Percentiles rank a stretch among this genome's conserved stretches.
Conservation (phyloP, 2,329 filamentous ascomycete species). For the Cladophialophora carrionii region DNA sequence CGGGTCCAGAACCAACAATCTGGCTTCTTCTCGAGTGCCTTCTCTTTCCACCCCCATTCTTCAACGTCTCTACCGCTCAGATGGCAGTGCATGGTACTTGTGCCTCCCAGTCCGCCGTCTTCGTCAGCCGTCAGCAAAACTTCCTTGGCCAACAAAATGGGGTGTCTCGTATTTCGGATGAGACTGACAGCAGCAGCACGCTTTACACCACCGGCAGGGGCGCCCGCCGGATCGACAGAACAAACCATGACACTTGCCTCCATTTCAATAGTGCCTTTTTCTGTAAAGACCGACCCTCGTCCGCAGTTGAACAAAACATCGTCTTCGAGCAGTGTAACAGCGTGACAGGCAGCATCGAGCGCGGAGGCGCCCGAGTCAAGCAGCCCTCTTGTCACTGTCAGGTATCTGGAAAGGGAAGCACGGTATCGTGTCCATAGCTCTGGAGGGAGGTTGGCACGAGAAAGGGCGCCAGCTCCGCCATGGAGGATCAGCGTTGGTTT, state of each 20-base stretch:
- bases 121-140: slow-evolving; percentile 71
- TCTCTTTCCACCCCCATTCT: slow-evolving; percentile 59
- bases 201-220: slow-evolving; percentile 56
- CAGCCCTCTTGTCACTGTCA: slow-evolving; percentile 52
- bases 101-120: slow-evolving; percentile 46
- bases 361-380: slow-evolving; percentile 55
- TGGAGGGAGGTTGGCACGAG: slow-evolving; percentile 61
- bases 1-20: slow-evolving; percentile 78
- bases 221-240: slow-evolving; percentile 37
- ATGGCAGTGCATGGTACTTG: slow-evolving; percentile 61
- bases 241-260: slow-evolving; percentile 88
- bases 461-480: slow-evolving; percentile 73
- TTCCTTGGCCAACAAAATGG: slow-evolving; percentile 71
- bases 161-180: slow-evolving; percentile 74
- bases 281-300: slow-evolving; percentile 83
- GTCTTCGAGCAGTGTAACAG: slow-evolving; percentile 75
- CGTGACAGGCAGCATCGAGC: slow-evolving; percentile 73
- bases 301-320: slow-evolving; percentile 82
- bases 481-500: slow-evolving; percentile 69
- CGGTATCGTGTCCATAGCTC: slow-evolving; percentile 64
- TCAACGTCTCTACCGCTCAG: slow-evolving; percentile 71
- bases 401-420: slow-evolving; percentile 63
- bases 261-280: slow-evolving; percentile 79
- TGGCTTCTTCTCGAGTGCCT: slow-evolving; percentile 70
- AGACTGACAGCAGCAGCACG: slow-evolving; percentile 77